Base-by-base conservation (phyloP, 2,329 filamentous ascomycete genomes). In the Pyrenophora teres region DNA sequence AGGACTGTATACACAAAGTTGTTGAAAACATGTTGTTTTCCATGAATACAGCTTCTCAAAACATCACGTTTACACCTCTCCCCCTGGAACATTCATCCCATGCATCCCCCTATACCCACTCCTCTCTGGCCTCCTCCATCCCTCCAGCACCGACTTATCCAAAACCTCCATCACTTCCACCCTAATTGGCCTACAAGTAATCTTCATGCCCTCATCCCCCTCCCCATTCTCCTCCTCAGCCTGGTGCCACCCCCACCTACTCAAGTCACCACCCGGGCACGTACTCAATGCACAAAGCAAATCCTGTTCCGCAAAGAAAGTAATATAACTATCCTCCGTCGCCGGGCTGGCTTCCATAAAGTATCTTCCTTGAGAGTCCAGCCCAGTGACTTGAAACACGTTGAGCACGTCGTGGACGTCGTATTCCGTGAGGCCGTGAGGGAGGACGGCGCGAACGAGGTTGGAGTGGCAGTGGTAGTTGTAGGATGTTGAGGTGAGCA, bases 371-470 rank as follows among this genome's bases (percentile, higher is more conserved):
- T 68, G 61, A 9, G 82, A 78, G 63, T 94, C 87, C 40, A 94
- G 69, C 0, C 90, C 89, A 0, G 90, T 94, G 6, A 92, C 89
- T 71, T 95, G 90, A 68, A 95, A 94, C 3, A 95, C 79, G 65
- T 95, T 95, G 46, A 95, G 80, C 0, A 95, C 90, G 69, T 95
- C 90, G 65, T 95, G 90, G 1, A 94, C 84, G 67, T 94, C 89
- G 25, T 78, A 77, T 73, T 94, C 90, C 4, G 78, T 81, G 36
- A 94, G 71, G 0, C 89, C 88, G 54, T 80, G 86, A 0, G 87
- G 86, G 1, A 86, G 56, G 2, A 94, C 83, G 0, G 90, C 88
- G 3, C 90, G 83, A 1, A 84, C 85, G 9, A 95, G 81, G 70
- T 95, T 95, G 1, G 87, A 90, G 67, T 93, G 90, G 71, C 90